phyloP scores from a whole-genome alignment of 2,329 filamentous ascomycete species.

The Fusarium sp. region DNA sequence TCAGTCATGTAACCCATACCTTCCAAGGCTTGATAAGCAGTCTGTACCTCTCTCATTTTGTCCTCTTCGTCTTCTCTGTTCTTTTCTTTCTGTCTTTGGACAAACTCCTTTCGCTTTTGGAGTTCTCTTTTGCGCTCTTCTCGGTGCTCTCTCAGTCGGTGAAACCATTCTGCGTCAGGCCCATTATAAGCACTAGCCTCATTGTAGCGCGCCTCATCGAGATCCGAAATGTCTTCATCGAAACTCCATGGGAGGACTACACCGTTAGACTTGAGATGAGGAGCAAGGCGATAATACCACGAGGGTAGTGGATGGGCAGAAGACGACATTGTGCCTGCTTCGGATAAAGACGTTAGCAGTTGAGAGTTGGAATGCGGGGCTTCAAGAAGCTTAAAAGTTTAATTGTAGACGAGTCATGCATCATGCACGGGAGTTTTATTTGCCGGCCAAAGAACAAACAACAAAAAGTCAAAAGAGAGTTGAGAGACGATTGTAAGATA shows the following conservation, averaged over 20 bases:
- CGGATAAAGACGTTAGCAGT: background rate
- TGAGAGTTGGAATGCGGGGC: background rate
- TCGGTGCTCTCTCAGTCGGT: background rate
- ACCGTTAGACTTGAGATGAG: background rate
- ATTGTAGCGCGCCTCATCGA: background rate
- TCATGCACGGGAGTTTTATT: background rate
- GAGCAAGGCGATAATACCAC: background rate
- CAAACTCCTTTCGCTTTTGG: background rate
- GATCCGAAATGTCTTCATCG: slow-evolving; percentile 4
- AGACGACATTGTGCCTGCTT: background rate
- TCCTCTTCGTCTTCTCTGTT: background rate
- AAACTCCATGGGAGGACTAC: background rate
- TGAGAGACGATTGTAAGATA: background rate
- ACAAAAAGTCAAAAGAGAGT: background rate
- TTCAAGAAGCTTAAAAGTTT: background rate
- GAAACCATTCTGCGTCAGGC: background rate
- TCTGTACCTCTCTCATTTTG: background rate
- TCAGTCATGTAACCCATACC: too few relatives aligned
- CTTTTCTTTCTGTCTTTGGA: background rate
- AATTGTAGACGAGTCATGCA: background rate
- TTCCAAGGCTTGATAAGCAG: background rate
- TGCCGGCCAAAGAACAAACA: background rate
- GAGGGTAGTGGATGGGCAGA: background rate
- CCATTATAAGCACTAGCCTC: background rate
- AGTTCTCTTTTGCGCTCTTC: background rate